phyloP scores from a whole-genome alignment of 371 early-diverging fungal genomes.

The Rhizopus stolonifer region DNA sequence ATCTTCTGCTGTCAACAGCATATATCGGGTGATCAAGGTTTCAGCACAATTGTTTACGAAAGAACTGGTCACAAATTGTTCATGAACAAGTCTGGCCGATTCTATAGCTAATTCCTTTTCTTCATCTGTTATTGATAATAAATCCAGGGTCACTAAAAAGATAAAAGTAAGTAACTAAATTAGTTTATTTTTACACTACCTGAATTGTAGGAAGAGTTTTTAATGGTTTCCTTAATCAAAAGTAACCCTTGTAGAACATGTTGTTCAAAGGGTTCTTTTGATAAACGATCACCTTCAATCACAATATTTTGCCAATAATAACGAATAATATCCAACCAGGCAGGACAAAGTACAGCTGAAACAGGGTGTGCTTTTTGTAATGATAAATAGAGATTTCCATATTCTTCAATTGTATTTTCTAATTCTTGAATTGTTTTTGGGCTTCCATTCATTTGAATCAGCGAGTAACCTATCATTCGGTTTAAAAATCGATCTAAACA shows the following conservation, averaged over 20 bases:
- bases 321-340: conserved; percentile 62
- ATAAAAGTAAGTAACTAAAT: no score
- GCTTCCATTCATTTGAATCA: conserved; percentile 11
- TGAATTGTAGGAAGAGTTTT: conserved; percentile 51
- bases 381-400: conserved; percentile 83
- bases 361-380: conserved; percentile 71
- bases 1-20: conserved; percentile 70
- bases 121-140: conserved; percentile 41
- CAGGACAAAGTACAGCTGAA: conserved; percentile 67
- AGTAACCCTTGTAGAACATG: conserved; percentile 70
- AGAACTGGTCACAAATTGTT: conserved; percentile 68
- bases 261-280: conserved; percentile 37
- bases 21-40: conserved; percentile 72
- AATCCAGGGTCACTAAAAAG: conserved; percentile 28
- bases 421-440: conserved; percentile 21
- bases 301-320: conserved; percentile 73
- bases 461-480: background rate
- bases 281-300: conserved; percentile 25
- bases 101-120: conserved; percentile 52
- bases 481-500: no score
- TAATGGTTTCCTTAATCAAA: conserved; percentile 69
- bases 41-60: conserved; percentile 66
- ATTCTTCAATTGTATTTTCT: conserved; percentile 61
- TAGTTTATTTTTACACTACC: no score
- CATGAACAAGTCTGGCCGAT: conserved; percentile 59